Evolutionary conservation across 257 asterid species (phyloP).

Genomic region (Petunia axillaris): DNA sequence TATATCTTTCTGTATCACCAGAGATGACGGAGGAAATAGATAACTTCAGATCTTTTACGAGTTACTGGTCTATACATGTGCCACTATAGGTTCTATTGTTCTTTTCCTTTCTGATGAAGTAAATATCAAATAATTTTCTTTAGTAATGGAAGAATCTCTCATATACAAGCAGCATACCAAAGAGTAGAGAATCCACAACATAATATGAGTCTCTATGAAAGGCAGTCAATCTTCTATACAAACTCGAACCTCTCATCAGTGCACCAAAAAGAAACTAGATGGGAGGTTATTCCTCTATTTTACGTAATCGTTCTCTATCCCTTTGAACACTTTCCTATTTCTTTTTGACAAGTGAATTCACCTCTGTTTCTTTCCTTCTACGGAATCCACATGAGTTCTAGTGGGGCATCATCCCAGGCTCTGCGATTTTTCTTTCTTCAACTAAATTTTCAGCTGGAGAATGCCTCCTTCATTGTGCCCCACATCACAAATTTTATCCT

Average conservation of each 20-base stretch:
- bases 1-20: neutral
- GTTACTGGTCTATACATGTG: constrained; percentile 25
- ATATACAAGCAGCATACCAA: neutral
- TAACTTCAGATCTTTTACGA: neutral
- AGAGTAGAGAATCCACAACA: neutral
- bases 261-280: neutral
- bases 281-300: neutral
- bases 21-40: neutral
- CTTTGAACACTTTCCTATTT: neutral
- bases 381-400: constrained; percentile 12
- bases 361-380: neutral
- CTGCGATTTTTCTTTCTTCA: neutral
- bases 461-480: neutral
- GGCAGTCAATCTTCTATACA: neutral
- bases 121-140: neutral
- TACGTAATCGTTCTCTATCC: neutral
- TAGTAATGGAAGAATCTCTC: constrained; percentile 13
- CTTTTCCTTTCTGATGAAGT: neutral
- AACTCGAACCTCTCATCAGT: neutral
- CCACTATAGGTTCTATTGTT: neutral
- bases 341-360: too few species aligned
- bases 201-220: neutral
- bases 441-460: neutral
- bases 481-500: neutral
- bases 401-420: constrained; percentile 8